Percentiles rank a stretch among this genome's conserved stretches.
phyloP scores from a whole-genome alignment of 148 eudicot genomes.

The Vaccinium darrowii region DNA sequence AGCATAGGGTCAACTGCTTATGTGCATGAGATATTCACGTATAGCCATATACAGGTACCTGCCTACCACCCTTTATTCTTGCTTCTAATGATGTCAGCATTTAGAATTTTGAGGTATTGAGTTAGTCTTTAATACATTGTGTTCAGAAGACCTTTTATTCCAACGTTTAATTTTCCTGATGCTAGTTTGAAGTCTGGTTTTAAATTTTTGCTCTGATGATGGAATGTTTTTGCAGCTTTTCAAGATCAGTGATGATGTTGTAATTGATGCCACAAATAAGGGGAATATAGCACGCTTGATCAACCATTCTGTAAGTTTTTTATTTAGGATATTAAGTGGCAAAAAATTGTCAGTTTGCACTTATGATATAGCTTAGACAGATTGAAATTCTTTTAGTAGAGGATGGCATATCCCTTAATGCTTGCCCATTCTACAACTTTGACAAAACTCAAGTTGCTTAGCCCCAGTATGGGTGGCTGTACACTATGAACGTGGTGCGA shows the following conservation, averaged over 20 bases:
- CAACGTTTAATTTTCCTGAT: background rate
- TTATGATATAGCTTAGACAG: background rate
- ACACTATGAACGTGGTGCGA: background rate
- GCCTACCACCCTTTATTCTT: background rate
- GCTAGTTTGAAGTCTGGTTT: conserved; percentile 5
- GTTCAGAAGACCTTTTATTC: background rate
- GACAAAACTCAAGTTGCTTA: background rate
- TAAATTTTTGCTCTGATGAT: background rate
- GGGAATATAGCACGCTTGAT: conserved; percentile 94
- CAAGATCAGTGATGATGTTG: conserved; percentile 85
- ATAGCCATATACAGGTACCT: background rate
- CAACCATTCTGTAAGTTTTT: conserved; percentile 81
- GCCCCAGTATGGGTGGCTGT: background rate
- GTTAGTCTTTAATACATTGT: background rate
- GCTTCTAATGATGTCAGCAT: background rate
- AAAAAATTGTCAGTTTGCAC: background rate
- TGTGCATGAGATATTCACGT: background rate
- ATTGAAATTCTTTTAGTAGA: background rate
- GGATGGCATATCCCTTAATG: background rate
- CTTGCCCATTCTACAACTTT: background rate
- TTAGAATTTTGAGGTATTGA: conserved; percentile 7
- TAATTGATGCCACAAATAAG: conserved; percentile 83
- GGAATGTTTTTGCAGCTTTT: conserved; percentile 60
- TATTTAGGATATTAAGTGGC: background rate
- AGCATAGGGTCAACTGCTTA: background rate